A percentile compares a stretch with the other conserved stretches of the same genome.
These are phyloP conservation scores for Nicotiana tomentosiformis DNA, from an alignment of 257 asterid genomes.

Conservation along the genomic window DNA sequence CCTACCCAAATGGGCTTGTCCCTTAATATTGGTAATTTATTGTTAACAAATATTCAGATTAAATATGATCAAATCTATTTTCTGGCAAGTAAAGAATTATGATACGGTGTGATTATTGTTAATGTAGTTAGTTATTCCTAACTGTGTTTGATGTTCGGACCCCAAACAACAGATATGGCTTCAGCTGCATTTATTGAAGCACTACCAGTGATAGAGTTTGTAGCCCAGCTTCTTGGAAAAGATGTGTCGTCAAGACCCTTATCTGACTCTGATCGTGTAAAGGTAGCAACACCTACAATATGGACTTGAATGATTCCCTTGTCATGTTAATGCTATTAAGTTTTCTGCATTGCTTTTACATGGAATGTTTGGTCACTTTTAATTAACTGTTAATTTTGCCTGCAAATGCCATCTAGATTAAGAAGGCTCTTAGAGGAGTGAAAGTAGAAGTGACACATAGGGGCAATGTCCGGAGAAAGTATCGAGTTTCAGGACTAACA, in stretches of 20 bases:
- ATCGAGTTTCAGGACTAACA: conserved; percentile 90
- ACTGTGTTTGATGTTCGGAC: conserved; percentile 1
- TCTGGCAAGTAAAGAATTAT: not conserved
- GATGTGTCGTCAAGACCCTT: conserved; percentile 80
- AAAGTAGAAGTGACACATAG: conserved; percentile 99
- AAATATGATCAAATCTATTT: not conserved
- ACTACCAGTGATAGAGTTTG: conserved; percentile 92
- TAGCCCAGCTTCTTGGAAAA: conserved; percentile 82
- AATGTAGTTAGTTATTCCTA: not conserved
- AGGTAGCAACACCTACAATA: conserved; percentile 36
- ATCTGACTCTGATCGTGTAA: conserved; percentile 88
- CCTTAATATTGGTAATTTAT: conserved; percentile 68
- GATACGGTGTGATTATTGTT: not conserved
- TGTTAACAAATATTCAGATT: not conserved
- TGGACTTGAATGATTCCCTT: not conserved
- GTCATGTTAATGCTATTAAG: not conserved
- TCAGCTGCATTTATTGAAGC: conserved; percentile 98
- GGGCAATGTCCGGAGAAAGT: conserved; percentile 85
- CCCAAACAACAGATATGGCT: conserved; percentile 71
- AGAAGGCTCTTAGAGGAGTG: conserved; percentile 95
- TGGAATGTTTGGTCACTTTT: not conserved
- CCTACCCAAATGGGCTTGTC: conserved; percentile 99
- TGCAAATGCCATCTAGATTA: conserved; percentile 47
- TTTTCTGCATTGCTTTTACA: not conserved
- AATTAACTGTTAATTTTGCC: not conserved